phyloP scores from a whole-genome alignment of 345 rosid species.

The Leavenworthia alabamica region DNA sequence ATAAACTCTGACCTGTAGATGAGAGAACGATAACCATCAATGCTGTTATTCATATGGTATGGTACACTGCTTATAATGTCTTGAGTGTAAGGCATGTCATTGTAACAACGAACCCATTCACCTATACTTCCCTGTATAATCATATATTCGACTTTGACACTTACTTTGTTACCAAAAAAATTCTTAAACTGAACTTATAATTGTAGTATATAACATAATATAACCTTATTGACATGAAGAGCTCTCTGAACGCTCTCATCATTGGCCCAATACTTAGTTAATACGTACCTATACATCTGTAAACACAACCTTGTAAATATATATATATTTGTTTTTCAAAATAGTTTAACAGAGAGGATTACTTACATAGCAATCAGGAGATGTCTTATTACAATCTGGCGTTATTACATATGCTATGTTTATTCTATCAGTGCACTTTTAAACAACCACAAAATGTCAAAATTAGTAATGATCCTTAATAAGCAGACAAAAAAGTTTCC shows the following conservation, averaged over 20 bases:
- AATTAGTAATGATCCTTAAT: not conserved
- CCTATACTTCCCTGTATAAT: constrained; percentile 19
- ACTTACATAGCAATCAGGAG: constrained; percentile 23
- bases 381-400: not conserved
- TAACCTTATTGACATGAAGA: constrained; percentile 15
- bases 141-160: not conserved
- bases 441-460: not conserved
- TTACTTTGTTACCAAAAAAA: not conserved
- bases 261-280: constrained; percentile 24
- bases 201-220: not conserved
- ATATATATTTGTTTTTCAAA: not conserved
- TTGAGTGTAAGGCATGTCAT: not conserved
- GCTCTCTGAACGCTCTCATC: constrained; percentile 24
- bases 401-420: not conserved
- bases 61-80: constrained; percentile 23
- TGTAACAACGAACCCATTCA: constrained; percentile 17
- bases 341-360: constrained; percentile 4
- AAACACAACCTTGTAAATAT: constrained; percentile 12
- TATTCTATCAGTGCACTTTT: constrained; percentile 10
- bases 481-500: not conserved
- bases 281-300: constrained; percentile 5
- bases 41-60: constrained; percentile 24
- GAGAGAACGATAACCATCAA: constrained; percentile 19
- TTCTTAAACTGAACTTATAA: not conserved
- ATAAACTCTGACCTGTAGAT: constrained; percentile 22